phyloP scores from a whole-genome alignment of 140 eudicot genomes.

The Cichorium intybus region DNA sequence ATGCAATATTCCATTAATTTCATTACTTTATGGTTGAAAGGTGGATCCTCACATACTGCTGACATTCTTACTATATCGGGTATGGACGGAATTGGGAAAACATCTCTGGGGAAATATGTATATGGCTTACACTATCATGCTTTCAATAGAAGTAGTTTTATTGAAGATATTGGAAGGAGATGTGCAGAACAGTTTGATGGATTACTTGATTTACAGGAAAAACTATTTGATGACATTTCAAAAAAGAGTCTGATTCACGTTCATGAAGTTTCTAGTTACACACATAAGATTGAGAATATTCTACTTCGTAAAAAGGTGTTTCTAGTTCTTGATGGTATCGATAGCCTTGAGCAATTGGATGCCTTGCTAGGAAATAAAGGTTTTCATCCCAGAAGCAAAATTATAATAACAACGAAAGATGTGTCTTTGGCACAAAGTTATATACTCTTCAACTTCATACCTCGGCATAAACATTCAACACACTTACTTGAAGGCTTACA shows the following conservation, averaged over 20 bases:
- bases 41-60: neutral
- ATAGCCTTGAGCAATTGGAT: neutral
- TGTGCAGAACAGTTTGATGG: neutral
- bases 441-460: neutral
- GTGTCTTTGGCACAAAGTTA: neutral
- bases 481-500: neutral
- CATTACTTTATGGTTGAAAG: neutral
- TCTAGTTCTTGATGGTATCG: neutral
- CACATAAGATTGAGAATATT: neutral
- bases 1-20: neutral
- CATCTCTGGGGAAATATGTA: neutral
- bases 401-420: neutral
- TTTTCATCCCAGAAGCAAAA: neutral
- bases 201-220: neutral
- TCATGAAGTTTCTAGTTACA: neutral
- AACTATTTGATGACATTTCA: neutral
- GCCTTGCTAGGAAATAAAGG: neutral
- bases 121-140: neutral
- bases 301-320: neutral
- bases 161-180: neutral
- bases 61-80: neutral
- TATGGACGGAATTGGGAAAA: neutral
- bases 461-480: neutral
- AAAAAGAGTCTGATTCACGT: neutral
- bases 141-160: neutral